Evolutionary conservation across 2,329 filamentous ascomycete species (phyloP), one percentile per base, ranked within the genome.

Genomic region (Cercospora sp.): DNA sequence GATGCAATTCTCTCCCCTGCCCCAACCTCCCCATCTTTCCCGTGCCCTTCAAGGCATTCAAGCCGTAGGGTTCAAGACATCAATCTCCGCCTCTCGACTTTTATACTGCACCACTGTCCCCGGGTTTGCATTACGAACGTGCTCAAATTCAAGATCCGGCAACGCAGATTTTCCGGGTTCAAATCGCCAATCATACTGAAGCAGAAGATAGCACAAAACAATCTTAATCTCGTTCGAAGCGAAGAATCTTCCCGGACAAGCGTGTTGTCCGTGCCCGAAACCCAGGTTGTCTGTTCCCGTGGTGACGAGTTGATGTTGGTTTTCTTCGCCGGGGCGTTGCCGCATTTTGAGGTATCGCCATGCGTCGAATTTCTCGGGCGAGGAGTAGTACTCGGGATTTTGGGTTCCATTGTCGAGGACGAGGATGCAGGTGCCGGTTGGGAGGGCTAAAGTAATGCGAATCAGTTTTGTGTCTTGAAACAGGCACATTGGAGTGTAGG

Each of bases 171-270:
- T 28, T 23, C 64, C 60, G 1, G 60, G 53, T 13, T 45, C 53
- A 20, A 63, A 57, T 3, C 51, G 16, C 16, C 26, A 63, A 63
- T 80, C 78, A 66, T 78, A 80, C 42, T 76, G 73, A 16, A 78
- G 55, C 18, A 79, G 69, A 16, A 80, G 62, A 64, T 75, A 73
- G n/a, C 68, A 72, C n/a, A 80, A 57, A 1, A 74, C 67, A 28
- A 79, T 73, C 64, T 80, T 80, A 45, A 79, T 74, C 40, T 77
- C 76, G 42, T 76, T 76, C 10, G 70, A 68, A 9, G 76, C 79
- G 42, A 80, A 78, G 69, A 79, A 79, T 20, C 78, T 71, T 13
- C 65, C 65, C 0, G 65, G 65, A 16, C 65, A 67, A 18, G 60
- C 77, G 55, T 78, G 74, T 20, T 71, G 68, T 31, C 78, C 78